Conservation (phyloP, 768 basidiomycete species). For the Hypholoma fasciculare region DNA sequence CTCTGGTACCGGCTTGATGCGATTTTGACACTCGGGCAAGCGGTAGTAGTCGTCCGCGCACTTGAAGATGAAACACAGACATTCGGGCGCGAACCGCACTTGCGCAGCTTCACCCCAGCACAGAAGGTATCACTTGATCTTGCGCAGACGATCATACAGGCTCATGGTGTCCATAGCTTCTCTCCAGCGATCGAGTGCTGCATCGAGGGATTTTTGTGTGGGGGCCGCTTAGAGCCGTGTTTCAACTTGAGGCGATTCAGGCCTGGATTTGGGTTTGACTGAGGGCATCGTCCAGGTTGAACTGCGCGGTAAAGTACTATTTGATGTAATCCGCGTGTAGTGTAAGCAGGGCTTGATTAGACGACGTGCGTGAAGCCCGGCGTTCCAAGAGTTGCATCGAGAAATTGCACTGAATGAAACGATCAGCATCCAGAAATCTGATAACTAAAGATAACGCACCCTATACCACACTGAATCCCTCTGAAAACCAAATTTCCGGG, state of each 20-base stretch:
- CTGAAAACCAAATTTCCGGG: slow-evolving; percentile 99
- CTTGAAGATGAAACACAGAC: slow-evolving; percentile 99
- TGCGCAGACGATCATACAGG: slow-evolving; percentile 94
- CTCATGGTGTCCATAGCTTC: slow-evolving; percentile 99
- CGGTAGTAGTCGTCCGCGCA: slow-evolving; percentile 99
- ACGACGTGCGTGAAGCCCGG: slow-evolving; percentile 95
- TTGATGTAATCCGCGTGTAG: slow-evolving; percentile 99
- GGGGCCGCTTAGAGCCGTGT: slow-evolving; percentile 47
- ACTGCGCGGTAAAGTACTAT: slow-evolving; percentile 99
- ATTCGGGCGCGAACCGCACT: slow-evolving; percentile 95
- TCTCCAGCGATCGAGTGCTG: slow-evolving; percentile 90
- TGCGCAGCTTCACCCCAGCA: slow-evolving; percentile 99
- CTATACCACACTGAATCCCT: slow-evolving; percentile 94
- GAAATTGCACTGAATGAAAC: slow-evolving; percentile 78
- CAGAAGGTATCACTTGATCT: slow-evolving; percentile 92
- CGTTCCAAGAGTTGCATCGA: slow-evolving; percentile 97
- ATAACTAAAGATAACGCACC: slow-evolving; percentile 41
- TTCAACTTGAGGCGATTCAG: slow-evolving; percentile 80
- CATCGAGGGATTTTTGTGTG: slow-evolving; percentile 67
- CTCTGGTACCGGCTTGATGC: slow-evolving; percentile 89
- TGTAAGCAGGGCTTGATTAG: slow-evolving; percentile 91
- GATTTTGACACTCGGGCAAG: slow-evolving; percentile 92
- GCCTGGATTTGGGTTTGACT: slow-evolving; percentile 89
- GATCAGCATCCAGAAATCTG: background rate
- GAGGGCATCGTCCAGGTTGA: slow-evolving; percentile 97